Evolutionary conservation across 2,329 filamentous ascomycete species (phyloP), one percentile per base, ranked within the genome.

Genomic region (Pyricularia sp.): DNA sequence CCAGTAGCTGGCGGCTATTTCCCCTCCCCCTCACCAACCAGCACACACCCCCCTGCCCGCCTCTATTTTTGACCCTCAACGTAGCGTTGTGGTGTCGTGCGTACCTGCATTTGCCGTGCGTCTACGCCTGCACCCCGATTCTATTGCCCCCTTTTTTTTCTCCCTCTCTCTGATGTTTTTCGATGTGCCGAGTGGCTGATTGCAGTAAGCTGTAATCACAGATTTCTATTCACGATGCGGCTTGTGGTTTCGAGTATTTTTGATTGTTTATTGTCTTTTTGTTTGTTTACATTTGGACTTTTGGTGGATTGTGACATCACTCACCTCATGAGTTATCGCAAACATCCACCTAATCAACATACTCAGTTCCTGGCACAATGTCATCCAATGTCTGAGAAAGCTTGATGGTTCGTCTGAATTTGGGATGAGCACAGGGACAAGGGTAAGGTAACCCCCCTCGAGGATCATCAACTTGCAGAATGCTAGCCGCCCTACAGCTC

Each of bases 401-500:
- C 59, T 28, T 28, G 59, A 17, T 63, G 25, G 59, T 63, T 63
- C 59, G 25, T 63, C 59, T 28, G 14, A 63, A 63, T 28, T 28
- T 28, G 25, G 14, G 59, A 63, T 30, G 59, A 63, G 14, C 25
- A 30, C 59, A 63, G 9, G 25, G 59, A 26, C 59, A 26, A 63
- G 59, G 59, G 59, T 63, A 63, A 63, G 59, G 59, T 63, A 20
- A 63, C 59, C 25, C 59, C 59, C 25, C 23, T 28, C 14, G 28
- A 20, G 26, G 25, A 28, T 63, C 59, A 63, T 63, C 25, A 20
- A 63, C 59, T 26, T 28, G 59, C 59, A 63, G 59, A 67, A 10
- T n/a, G 64, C 59, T 68, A 68, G 33, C 67, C 67, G 67, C 67
- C 67, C 67, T 68, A 50, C 58, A 25, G 26, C 59, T 50, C 68